A percentile compares a stretch with the other conserved stretches of the same genome.
phyloP scores from a whole-genome alignment of 176 grass and related monocot species.

The Avena insularis region DNA sequence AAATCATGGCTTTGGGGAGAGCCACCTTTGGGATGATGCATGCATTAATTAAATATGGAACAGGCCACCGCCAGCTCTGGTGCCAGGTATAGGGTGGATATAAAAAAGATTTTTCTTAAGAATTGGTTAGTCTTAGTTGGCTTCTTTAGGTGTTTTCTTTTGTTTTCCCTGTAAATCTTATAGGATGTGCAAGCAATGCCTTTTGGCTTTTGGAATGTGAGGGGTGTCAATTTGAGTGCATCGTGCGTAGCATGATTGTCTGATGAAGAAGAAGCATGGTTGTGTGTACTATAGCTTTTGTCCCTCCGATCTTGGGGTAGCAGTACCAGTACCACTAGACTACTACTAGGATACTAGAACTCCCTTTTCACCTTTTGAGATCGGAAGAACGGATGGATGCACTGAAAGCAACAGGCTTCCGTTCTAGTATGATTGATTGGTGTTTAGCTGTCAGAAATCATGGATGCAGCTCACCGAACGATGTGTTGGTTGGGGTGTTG shows the following conservation, averaged over 20 bases:
- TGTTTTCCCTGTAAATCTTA: constrained; percentile 46
- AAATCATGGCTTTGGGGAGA: constrained; percentile 42
- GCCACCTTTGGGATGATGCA: constrained; percentile 24
- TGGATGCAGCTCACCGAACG: constrained; percentile 51
- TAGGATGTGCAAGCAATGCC: constrained; percentile 54
- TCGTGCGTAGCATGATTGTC: constrained; percentile 48
- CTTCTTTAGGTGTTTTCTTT: background rate
- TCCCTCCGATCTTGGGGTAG: background rate
- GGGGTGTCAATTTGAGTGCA: constrained; percentile 19
- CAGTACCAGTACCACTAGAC: background rate
- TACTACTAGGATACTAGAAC: background rate
- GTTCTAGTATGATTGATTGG: constrained; percentile 27
- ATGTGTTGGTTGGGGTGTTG: constrained; percentile 38
- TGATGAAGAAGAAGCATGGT: constrained; percentile 6
- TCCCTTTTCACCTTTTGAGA: constrained; percentile 18
- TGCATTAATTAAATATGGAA: constrained; percentile 41
- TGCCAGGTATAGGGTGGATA: constrained; percentile 51
- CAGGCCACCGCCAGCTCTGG: constrained; percentile 48
- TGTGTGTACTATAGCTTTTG: background rate
- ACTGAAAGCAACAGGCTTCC: constrained; percentile 20
- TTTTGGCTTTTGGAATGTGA: constrained; percentile 51
- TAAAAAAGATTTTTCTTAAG: background rate
- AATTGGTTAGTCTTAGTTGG: background rate
- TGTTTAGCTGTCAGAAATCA: constrained; percentile 51
- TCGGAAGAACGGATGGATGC: background rate